A percentile compares a stretch with the other conserved stretches of the same genome.
These are phyloP conservation scores for Penicillium occitanis DNA, from an alignment of 2,329 filamentous ascomycete species.

Conservation along the genomic window DNA sequence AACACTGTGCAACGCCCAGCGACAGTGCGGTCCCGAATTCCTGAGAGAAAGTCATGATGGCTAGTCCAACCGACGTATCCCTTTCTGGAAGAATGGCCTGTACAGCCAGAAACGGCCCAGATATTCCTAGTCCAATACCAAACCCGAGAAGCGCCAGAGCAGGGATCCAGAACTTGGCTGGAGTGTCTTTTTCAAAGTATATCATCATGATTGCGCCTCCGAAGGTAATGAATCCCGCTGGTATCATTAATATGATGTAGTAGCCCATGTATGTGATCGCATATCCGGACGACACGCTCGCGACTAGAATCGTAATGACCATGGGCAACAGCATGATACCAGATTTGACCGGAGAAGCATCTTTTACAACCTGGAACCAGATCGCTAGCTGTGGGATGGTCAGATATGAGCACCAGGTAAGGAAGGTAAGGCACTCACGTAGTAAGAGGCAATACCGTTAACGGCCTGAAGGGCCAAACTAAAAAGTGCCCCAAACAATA, in stretches of 20 bases:
- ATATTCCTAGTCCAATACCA: conserved; percentile 24
- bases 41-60: conserved; percentile 26
- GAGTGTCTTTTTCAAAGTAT: conserved; percentile 31
- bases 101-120: conserved; percentile 22
- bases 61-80: conserved; percentile 29
- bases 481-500: not conserved
- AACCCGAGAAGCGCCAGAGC: conserved; percentile 28
- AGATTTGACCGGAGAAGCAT: conserved; percentile 33
- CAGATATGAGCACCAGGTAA: conserved; percentile 19
- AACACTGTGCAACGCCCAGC: conserved; percentile 26
- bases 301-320: conserved; percentile 35
- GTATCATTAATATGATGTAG: conserved; percentile 29
- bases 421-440: not conserved
- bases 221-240: conserved; percentile 28
- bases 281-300: conserved; percentile 30
- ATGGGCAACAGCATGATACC: conserved; percentile 46
- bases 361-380: conserved; percentile 41
- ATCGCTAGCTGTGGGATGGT: conserved; percentile 27
- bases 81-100: conserved; percentile 27
- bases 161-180: conserved; percentile 26
- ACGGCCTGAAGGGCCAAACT: not conserved
- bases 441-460: not conserved
- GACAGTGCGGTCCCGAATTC: conserved; percentile 30
- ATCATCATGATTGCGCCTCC: conserved; percentile 35
- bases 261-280: conserved; percentile 30